Conservation (phyloP, 2,329 filamentous ascomycete genomes). For the Seiridium cupressi region DNA sequence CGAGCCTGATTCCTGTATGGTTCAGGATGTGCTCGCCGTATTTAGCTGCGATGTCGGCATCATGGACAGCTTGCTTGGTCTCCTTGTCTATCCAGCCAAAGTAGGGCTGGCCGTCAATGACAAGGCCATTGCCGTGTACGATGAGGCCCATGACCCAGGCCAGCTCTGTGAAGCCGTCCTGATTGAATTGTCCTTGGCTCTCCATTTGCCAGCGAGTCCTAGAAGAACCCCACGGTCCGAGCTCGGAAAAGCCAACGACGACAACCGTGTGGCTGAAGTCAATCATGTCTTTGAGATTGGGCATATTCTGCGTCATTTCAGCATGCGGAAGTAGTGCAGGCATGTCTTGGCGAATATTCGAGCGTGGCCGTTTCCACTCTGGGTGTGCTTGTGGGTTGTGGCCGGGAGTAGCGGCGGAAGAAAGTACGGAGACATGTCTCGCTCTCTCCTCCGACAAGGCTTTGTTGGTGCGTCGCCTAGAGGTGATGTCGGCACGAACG, state of each 20-base stretch:
- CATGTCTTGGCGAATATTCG: no score
- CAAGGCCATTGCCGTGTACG: slow-evolving; percentile 65
- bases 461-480: not conserved
- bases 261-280: slow-evolving; percentile 37
- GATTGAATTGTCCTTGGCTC: slow-evolving; percentile 62
- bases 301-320: slow-evolving; percentile 5
- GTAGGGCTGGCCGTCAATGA: slow-evolving; percentile 59
- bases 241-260: slow-evolving; percentile 36
- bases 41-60: slow-evolving; percentile 25
- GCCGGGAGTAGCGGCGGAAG: no score
- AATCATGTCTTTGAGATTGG: slow-evolving; percentile 27
- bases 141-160: slow-evolving; percentile 74
- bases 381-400: no score
- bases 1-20: slow-evolving; percentile 26
- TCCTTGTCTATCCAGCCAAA: slow-evolving; percentile 50
- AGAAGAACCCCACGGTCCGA: slow-evolving; percentile 64
- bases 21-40: slow-evolving; percentile 28
- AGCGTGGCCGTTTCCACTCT: no score
- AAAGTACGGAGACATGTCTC: no score
- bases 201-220: slow-evolving; percentile 74
- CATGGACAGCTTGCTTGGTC: slow-evolving; percentile 22
- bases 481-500: slow-evolving; percentile 17
- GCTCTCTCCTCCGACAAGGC: no score
- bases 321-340: no score
- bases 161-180: slow-evolving; percentile 71